Base-by-base conservation (phyloP, 2,329 filamentous ascomycete genomes). In the Calonectria pseudoreteaudii region DNA sequence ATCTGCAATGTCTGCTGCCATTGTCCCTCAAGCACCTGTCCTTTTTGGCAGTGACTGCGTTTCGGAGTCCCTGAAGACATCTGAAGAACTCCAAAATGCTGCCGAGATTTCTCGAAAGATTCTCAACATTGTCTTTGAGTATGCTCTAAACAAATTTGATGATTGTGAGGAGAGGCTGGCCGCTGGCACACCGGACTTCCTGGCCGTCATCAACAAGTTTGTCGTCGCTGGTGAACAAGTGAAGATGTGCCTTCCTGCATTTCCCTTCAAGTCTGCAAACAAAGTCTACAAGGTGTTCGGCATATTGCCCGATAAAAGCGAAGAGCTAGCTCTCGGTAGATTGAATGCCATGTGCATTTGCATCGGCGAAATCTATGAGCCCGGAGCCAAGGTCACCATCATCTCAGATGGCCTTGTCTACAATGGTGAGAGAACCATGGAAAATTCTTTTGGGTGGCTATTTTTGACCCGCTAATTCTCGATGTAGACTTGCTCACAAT, bases 321-420 rank as follows among this genome's bases (percentile, higher is more conserved):
- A 83, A 34, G 81, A 83, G 41, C 62, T 83, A 31, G 79, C 82
- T 0, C 75, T 83, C 0, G 72, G 69, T 2, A 74, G 80, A 0
- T 56, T 83, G 2, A 79, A 83, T 26, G 72, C 66, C 16, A 81
- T 83, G 75, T 83, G 82, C 23, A 31, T 44, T 2, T 70, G 74
- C 9, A 82, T 83, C 26, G 30, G 70, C 0, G 68, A 82, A 2
- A 34, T 82, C 1, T 83, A 83, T 16, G 7, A 49, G 0, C 81
- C 82, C 2, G 82, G 82, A 1, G 82, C 82, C 0, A 52, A 75
- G 13, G 68, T 80, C 1, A 85, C 84, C 20, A 89, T 91, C 44
- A 85, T 88, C 13, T 90, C 89, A 0, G 89, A 90, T 75, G 89
- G 89, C 0, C 82, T 90, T 18, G 86, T 88, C 1, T 91, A 90